Base-by-base conservation (phyloP, 805 yeast species). In the Suhomyces sp. region DNA sequence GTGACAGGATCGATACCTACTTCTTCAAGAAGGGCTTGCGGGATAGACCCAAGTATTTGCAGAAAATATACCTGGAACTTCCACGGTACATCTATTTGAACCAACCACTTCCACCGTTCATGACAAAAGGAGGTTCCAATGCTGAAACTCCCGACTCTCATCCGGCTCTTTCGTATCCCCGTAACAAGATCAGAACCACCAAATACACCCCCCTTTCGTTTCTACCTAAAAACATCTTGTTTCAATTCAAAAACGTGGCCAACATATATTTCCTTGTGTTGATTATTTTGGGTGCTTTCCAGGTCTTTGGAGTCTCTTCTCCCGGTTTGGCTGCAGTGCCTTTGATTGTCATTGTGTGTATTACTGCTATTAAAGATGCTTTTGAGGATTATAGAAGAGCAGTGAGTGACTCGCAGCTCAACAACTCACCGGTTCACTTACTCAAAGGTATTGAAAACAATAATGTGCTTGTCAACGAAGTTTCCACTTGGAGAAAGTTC, bases 281-380 rank as follows among this genome's bases (percentile, higher is more conserved):
- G 60, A 78, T 80, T 53, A 81, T 83, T 31, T 66, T 83, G 57
- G 86, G 87, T 10, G 73, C 75, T 6, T 52, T 57, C 47, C 55
- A 54, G 51, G 82, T 88, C 46, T 88, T 88, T 65, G 96, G 96
- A 46, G 91, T 86, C 19, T 77, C 81, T 31, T 76, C 76, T 54
- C 91, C 94, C 0, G 93, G 84, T 1, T 72, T 88, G 62, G 86
- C 88, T 19, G 88, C 91, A 2, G 92, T 87, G 33, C 96, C 96
- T 2, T 80, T 88, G 64, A 86, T 87, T 66, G 92, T 88, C 52
- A 87, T 88, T 73, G 91, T 88, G 17, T 74, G 77, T 51, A 73
- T 88, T 57, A 88, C 94, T 2, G 92, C 90, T 4, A 64, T 85
- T 57, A 86, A 87, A 62, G 94, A 88, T 69, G 92, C 87, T 0